Evolutionary conservation across 2,329 filamentous ascomycete species (phyloP).

Genomic region (Cladosporium austrohemisphaericum): DNA sequence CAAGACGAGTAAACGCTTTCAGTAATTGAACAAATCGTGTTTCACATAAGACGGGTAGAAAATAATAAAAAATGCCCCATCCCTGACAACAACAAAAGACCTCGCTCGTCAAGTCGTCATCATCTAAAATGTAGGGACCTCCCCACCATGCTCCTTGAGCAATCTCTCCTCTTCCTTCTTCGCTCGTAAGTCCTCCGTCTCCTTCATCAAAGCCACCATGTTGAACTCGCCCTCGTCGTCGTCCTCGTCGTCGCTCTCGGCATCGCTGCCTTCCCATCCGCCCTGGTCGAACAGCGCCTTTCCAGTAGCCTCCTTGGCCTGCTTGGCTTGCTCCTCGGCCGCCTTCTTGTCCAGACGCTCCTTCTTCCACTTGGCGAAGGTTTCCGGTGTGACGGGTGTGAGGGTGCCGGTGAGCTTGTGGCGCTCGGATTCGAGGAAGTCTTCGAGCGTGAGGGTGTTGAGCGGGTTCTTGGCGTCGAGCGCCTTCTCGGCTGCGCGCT

Average conservation of each 20-base stretch:
- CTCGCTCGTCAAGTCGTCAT: not conserved
- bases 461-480: constrained; percentile 92
- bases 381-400: constrained; percentile 88
- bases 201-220: constrained; percentile 72
- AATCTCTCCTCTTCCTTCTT: constrained; percentile 74
- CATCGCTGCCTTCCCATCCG: constrained; percentile 71
- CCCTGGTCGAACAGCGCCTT: constrained; percentile 94
- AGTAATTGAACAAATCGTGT: constrained; percentile 14
- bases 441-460: constrained; percentile 90
- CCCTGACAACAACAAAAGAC: not conserved
- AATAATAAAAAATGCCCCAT: too few species aligned
- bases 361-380: constrained; percentile 96
- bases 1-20: not conserved
- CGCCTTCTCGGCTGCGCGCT: constrained; percentile 91
- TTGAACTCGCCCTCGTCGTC: constrained; percentile 70
- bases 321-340: constrained; percentile 83
- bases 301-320: constrained; percentile 93
- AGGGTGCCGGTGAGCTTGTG: constrained; percentile 89
- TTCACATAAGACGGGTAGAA: constrained; percentile 11
- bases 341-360: constrained; percentile 92
- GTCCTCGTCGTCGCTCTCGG: constrained; percentile 61
- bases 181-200: constrained; percentile 74
- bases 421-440: constrained; percentile 93
- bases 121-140: constrained; percentile 8
- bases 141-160: constrained; percentile 12